These are phyloP conservation scores for Scortechinia acanthostroma DNA, from an alignment of 2,329 filamentous ascomycete species.

Conservation along the genomic window DNA sequence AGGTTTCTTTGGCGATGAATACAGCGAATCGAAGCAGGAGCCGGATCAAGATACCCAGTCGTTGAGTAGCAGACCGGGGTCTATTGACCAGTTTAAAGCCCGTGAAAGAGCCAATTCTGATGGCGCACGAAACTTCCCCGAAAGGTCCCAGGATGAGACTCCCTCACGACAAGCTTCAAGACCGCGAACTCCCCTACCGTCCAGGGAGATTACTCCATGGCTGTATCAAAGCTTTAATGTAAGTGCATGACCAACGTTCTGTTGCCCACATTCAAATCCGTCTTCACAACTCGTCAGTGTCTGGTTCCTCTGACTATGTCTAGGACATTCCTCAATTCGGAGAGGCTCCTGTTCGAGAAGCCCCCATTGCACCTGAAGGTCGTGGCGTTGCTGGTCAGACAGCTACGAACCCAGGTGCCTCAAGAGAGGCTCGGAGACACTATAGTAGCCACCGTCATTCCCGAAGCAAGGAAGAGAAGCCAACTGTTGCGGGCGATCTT, in stretches of 20 bases:
- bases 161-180: not conserved
- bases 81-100: not conserved
- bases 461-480: constrained; percentile 6
- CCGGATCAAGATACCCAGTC: constrained; percentile 24
- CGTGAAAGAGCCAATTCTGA: not conserved
- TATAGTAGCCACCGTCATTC: constrained; percentile 13
- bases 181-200: constrained; percentile 30
- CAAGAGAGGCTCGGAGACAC: not conserved
- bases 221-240: constrained; percentile 61
- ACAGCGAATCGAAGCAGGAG: constrained; percentile 41
- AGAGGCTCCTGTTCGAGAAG: constrained; percentile 40
- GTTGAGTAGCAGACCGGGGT: not conserved
- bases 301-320: constrained; percentile 8
- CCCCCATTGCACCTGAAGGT: constrained; percentile 34
- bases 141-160: too few relatives aligned
- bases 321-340: constrained; percentile 43
- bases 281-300: constrained; percentile 11
- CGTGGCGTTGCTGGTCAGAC: too few relatives aligned
- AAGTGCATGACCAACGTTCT: constrained; percentile 18
- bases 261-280: too few relatives aligned
- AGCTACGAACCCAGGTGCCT: too few relatives aligned
- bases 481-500: not conserved
- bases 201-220: constrained; percentile 72
- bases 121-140: not conserved
- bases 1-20: constrained; percentile 63